Conservation (phyloP, 2,329 filamentous ascomycete species). For the Sporothrix pallida region DNA sequence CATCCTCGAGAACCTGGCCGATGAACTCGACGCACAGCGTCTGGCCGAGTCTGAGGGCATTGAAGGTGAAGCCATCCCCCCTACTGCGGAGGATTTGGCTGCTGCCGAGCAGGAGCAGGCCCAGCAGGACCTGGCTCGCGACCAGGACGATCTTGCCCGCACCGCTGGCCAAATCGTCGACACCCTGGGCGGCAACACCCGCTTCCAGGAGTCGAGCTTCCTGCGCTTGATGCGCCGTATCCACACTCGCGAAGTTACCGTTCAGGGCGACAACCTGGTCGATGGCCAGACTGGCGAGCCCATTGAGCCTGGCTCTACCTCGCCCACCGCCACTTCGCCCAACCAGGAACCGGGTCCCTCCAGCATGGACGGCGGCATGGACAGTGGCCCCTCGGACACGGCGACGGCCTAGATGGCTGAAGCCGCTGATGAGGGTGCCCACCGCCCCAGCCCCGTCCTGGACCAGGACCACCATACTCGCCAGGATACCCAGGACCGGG, state of each 20-base stretch:
- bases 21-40: constrained; percentile 34
- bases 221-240: constrained; percentile 77
- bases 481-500: too few relatives aligned
- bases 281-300: constrained; percentile 42
- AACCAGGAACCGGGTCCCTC: not conserved
- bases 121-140: constrained; percentile 43
- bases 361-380: too few relatives aligned
- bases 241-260: constrained; percentile 71
- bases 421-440: too few relatives aligned
- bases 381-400: not conserved
- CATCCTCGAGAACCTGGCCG: constrained; percentile 40
- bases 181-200: constrained; percentile 69
- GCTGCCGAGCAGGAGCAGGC: constrained; percentile 34
- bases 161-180: constrained; percentile 75
- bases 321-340: not conserved
- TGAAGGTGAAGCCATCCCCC: not conserved
- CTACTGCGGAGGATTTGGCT: not conserved
- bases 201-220: constrained; percentile 81
- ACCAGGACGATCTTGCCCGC: constrained; percentile 70
- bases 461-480: too few relatives aligned
- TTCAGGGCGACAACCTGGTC: constrained; percentile 62
- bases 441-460: too few relatives aligned
- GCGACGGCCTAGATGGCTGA: not conserved
- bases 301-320: constrained; percentile 30
- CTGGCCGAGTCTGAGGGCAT: not conserved